Base-by-base conservation (phyloP, 2,329 filamentous ascomycete species). In the Leptosphaerulina australis region DNA sequence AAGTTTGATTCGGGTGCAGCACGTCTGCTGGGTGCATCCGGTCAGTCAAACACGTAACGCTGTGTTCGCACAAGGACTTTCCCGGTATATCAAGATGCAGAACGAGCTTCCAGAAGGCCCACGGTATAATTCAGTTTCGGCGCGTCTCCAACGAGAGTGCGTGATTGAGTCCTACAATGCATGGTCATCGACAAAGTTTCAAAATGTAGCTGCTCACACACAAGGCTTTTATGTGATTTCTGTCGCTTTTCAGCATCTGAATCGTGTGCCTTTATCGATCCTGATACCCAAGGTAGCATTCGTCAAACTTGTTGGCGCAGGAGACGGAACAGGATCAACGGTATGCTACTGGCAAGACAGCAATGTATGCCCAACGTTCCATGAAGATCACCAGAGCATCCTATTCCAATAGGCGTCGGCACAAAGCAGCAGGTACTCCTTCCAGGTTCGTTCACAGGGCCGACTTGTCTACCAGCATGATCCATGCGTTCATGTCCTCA, bases 31-130 rank as follows among this genome's bases (percentile, higher is more conserved):
- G 55, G 51, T 44, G 29, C n/a, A 12, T 52, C 36, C 40, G 44
- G 45, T 49, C 47, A 44, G 52, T 61, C 49, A 56, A 48, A 54
- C 15, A 37, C 44, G 47, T 49, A 47, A 40, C 36, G 33, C 46
- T 5, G 39, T 28, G 10, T 53, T 8, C 17, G 26, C 17, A 31
- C 56, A 53, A 46, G 56, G 45, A 53, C 10, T 10, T 41, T 49
- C 54, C 48, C 37, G 26, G 53, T 17, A 40, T 15, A 12, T 14
- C 15, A 3, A 25, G 14, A 14, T n/a, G 21, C 21, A 33, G 17
- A 33, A 25, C 33, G 26, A 38, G 20, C 36, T 51, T 51, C 41
- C 21, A 26, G 48, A 41, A 37, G 30, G 28, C 20, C 35, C 48
- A 41, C 36, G 31, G 2, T 15, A 20, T 21, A 26, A 14, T 8